These are phyloP conservation scores for Symbiodinium natans DNA, from an alignment of 73 alveolate genomes.

Conservation along the genomic window DNA sequence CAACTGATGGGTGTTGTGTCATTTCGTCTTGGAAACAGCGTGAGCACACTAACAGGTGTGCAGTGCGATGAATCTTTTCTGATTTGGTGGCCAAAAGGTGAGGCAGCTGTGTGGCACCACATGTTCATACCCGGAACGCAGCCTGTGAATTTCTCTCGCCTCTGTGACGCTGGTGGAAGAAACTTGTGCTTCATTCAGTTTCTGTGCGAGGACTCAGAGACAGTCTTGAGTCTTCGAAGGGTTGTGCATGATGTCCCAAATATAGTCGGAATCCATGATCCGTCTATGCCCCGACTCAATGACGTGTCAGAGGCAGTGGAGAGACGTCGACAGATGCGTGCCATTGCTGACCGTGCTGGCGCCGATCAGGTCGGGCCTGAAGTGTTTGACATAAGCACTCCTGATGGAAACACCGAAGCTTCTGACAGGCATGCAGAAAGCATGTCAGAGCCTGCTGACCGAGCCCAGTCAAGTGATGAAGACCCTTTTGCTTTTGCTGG, in stretches of 20 bases:
- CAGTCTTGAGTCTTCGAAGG: not conserved
- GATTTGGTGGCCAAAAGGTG: not conserved
- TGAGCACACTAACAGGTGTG: not conserved
- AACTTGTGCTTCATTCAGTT: not conserved
- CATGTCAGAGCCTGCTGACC: too few species aligned
- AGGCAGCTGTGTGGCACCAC: not conserved
- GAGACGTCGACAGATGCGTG: too few species aligned
- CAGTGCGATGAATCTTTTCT: constrained; percentile 4
- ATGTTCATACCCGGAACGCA: not conserved
- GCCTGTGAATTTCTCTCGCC: not conserved
- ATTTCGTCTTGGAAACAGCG: not conserved
- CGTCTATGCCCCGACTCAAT: not conserved
- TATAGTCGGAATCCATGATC: not conserved
- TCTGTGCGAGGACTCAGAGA: not conserved
- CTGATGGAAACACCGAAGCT: not conserved
- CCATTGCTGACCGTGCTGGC: too few species aligned
- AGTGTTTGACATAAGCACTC: too few species aligned
- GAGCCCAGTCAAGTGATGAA: not conserved
- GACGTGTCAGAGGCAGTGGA: too few species aligned
- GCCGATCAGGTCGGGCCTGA: too few species aligned
- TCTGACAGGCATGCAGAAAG: too few species aligned
- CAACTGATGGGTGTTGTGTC: not conserved
- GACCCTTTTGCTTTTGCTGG: not conserved
- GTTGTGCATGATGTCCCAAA: not conserved
- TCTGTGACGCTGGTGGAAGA: not conserved